phyloP scores from a whole-genome alignment of 2,329 filamentous ascomycete genomes.

The Clarireedia homoeocarpa region DNA sequence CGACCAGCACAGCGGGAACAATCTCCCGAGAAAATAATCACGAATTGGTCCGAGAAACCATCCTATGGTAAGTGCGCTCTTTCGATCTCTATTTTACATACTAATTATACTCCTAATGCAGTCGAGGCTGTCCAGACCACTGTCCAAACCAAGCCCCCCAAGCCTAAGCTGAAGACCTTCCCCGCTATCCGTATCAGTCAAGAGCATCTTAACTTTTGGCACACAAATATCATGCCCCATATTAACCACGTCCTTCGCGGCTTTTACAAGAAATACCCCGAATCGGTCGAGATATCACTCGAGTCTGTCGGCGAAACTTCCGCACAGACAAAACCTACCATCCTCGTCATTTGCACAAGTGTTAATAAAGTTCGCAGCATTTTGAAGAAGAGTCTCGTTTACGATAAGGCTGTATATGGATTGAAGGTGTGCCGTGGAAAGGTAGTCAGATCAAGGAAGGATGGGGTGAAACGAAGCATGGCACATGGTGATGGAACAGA shows the following conservation, averaged over 20 bases:
- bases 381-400: conserved; percentile 61
- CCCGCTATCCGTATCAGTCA: conserved; percentile 50
- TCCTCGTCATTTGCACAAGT: conserved; percentile 70
- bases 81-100: background rate
- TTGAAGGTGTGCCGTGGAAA: conserved; percentile 67
- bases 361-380: conserved; percentile 65
- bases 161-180: conserved; percentile 47
- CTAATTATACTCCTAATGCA: conserved; percentile 9
- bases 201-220: conserved; percentile 63
- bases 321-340: conserved; percentile 60
- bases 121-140: conserved; percentile 9
- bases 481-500: conserved; percentile 36
- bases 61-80: conserved; percentile 12
- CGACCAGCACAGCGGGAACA: conserved; percentile 16
- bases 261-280: conserved; percentile 65
- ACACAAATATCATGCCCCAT: conserved; percentile 61
- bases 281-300: conserved; percentile 72
- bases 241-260: conserved; percentile 63
- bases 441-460: conserved; percentile 51
- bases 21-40: conserved; percentile 3
- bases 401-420: conserved; percentile 55
- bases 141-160: conserved; percentile 17
- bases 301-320: conserved; percentile 65
- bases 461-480: conserved; percentile 34
- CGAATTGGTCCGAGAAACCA: conserved; percentile 20